Evolutionary conservation across 768 basidiomycete species (phyloP).

Genomic region (Suillus decipiens): DNA sequence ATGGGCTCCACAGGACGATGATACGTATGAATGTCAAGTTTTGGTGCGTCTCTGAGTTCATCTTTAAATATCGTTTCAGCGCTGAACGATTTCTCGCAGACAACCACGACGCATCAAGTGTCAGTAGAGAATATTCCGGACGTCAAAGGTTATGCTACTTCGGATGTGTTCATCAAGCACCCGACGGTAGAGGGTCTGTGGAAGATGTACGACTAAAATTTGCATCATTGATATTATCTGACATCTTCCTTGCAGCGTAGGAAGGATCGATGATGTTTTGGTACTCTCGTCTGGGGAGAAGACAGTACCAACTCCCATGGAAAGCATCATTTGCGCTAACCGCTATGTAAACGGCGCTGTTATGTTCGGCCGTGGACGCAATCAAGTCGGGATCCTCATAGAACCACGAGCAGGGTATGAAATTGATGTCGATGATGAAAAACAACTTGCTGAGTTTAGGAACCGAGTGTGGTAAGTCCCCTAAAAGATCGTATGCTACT

Average conservation of each 20-base stretch:
- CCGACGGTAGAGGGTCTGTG: conserved; percentile 41
- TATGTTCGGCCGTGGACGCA: conserved; percentile 37
- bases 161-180: conserved; percentile 18
- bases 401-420: conserved; percentile 22
- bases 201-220: conserved; percentile 28
- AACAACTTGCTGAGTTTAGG: conserved; percentile 28
- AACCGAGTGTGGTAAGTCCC: conserved; percentile 32
- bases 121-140: conserved; percentile 40
- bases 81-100: conserved; percentile 16
- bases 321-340: conserved; percentile 23
- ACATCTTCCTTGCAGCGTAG: conserved; percentile 12
- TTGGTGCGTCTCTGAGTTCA: too few species aligned
- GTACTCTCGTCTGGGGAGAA: conserved; percentile 26
- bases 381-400: conserved; percentile 35
- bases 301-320: conserved; percentile 31
- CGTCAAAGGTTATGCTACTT: conserved; percentile 13
- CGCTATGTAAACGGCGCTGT: conserved; percentile 24
- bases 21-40: conserved; percentile 9
- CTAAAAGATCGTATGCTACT: not conserved
- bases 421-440: conserved; percentile 25
- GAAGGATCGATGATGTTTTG: conserved; percentile 40
- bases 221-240: not conserved
- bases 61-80: too few species aligned
- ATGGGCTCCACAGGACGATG: conserved; percentile 31
- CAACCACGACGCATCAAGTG: conserved; percentile 3